Conservation (phyloP, 2,329 filamentous ascomycete species). For the Colletotrichum sublineola region DNA sequence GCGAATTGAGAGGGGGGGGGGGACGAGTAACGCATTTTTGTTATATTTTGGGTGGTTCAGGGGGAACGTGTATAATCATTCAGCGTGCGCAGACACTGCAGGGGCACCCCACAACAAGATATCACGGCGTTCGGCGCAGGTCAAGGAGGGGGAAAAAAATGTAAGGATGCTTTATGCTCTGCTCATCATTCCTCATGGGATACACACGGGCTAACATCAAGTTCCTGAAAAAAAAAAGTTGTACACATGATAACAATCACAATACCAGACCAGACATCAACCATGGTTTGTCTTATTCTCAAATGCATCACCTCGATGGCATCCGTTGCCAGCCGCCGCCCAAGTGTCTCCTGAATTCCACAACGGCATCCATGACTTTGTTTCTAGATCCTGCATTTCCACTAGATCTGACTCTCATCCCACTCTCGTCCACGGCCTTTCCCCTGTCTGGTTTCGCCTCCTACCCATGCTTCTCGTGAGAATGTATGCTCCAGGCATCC, state of each 20-base stretch:
- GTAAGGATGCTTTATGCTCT: slow-evolving; percentile 10
- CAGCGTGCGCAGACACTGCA: background rate
- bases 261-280: background rate
- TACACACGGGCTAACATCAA: slow-evolving; percentile 12
- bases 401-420: slow-evolving; percentile 22
- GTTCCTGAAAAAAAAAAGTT: background rate
- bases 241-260: slow-evolving; percentile 3
- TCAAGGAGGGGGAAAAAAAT: slow-evolving; percentile 1
- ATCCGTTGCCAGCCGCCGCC: slow-evolving; percentile 30
- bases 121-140: slow-evolving; percentile 34
- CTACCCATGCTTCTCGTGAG: slow-evolving; percentile 30
- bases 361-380: slow-evolving; percentile 25
- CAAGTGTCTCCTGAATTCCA: slow-evolving; percentile 36
- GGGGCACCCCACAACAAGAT: background rate
- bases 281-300: slow-evolving; percentile 19
- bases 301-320: slow-evolving; percentile 36
- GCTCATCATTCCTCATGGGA: background rate
- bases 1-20: no score
- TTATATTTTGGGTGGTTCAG: no score
- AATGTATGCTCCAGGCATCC: slow-evolving; percentile 31
- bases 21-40: no score
- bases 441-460: slow-evolving; percentile 6
- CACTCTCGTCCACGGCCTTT: background rate
- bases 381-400: slow-evolving; percentile 30
- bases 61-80: no score